Evolutionary conservation across 176 grass and related monocot genomes (phyloP).

Genomic region (Bolboschoenus planiculmis): DNA sequence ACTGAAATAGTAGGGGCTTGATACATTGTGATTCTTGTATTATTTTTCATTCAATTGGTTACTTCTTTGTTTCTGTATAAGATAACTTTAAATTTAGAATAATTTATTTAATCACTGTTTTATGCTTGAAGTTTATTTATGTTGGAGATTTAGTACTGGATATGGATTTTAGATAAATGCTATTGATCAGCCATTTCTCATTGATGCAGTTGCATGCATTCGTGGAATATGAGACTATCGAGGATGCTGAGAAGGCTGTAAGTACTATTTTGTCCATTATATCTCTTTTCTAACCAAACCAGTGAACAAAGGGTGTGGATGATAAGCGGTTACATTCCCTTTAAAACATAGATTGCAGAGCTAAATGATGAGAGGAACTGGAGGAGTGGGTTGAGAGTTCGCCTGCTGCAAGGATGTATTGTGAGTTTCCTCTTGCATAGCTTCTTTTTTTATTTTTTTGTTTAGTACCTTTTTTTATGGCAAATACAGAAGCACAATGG

Average conservation of each 20-base stretch:
- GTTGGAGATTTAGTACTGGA: not conserved
- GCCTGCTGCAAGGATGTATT: conserved; percentile 70
- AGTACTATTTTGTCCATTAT: conserved; percentile 13
- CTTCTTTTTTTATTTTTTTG: conserved; percentile 23
- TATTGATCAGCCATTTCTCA: not conserved
- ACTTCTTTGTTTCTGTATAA: conserved; percentile 13
- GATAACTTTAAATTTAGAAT: not conserved
- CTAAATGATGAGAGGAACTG: conserved; percentile 99
- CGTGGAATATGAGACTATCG: conserved; percentile 84
- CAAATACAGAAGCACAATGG: conserved; percentile 7
- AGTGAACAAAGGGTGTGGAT: not conserved
- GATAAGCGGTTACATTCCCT: not conserved
- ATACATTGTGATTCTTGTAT: not conserved
- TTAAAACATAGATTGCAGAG: conserved; percentile 48
- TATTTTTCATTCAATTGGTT: not conserved
- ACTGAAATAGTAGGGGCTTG: not conserved
- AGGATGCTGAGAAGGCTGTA: conserved; percentile 91
- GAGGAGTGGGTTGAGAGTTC: conserved; percentile 91
- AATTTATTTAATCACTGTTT: not conserved
- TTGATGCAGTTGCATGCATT: conserved; percentile 86
- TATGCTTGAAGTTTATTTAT: not conserved
- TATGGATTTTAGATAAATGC: not conserved
- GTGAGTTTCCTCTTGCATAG: conserved; percentile 35
- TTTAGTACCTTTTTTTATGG: not conserved
- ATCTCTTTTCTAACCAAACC: not conserved